phyloP scores from a whole-genome alignment of 2,329 filamentous ascomycete genomes.

The Lomentospora prolificans region DNA sequence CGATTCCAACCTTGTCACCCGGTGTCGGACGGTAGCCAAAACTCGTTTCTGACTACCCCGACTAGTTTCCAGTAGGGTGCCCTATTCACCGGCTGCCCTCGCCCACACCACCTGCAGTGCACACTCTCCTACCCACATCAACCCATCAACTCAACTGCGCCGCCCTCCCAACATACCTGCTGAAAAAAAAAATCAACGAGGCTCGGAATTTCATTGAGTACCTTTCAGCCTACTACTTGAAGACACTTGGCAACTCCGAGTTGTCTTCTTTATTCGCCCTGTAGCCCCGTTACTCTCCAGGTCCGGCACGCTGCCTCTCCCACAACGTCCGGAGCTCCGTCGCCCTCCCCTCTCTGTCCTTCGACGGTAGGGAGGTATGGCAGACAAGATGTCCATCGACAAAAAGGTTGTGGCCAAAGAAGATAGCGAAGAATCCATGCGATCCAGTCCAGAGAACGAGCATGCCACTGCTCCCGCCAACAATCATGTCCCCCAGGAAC shows the following conservation, averaged over 20 bases:
- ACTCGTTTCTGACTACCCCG: neutral
- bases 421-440: slow-evolving; percentile 51
- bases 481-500: slow-evolving; percentile 33
- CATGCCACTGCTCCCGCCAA: slow-evolving; percentile 21
- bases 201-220: neutral
- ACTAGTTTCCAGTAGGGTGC: neutral
- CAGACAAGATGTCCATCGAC: slow-evolving; percentile 59
- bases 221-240: neutral
- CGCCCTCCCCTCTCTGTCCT: slow-evolving; percentile 2
- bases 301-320: neutral
- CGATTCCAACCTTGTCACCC: neutral
- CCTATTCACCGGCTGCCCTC: neutral
- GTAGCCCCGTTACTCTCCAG: neutral
- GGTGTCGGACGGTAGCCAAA: neutral
- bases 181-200: neutral
- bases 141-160: neutral
- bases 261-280: neutral
- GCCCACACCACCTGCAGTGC: slow-evolving; percentile 7
- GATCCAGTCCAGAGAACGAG: slow-evolving; percentile 51
- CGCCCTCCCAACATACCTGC: neutral
- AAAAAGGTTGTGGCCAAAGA: slow-evolving; percentile 47
- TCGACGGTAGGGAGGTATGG: slow-evolving; percentile 37
- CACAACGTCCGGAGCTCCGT: neutral
- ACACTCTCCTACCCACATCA: neutral
- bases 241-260: neutral